These are phyloP conservation scores for Solanum ossicruentum DNA, from an alignment of 257 asterid genomes.

Conservation along the genomic window DNA sequence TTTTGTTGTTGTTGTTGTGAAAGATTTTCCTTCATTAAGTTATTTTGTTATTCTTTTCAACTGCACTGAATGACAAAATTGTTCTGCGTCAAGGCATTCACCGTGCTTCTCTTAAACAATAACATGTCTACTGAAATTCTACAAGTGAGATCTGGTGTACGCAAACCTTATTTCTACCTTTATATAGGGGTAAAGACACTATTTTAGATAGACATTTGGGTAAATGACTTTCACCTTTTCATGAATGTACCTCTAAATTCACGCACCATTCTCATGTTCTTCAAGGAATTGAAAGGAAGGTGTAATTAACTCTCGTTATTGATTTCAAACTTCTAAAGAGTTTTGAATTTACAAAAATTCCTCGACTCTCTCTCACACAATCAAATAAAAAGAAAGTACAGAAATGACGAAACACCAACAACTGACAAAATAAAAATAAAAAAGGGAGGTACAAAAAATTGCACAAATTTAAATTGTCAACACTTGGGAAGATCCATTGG, in stretches of 20 bases:
- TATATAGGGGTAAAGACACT: neutral
- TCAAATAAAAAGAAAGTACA: too few relatives aligned
- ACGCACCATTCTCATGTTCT: too few relatives aligned
- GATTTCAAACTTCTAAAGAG: neutral
- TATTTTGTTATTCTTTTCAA: neutral
- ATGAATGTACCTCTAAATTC: too few relatives aligned
- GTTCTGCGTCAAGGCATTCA: neutral
- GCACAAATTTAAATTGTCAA: neutral
- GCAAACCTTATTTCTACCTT: neutral
- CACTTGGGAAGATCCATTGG: too few relatives aligned
- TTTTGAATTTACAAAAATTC: neutral
- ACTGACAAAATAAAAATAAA: neutral
- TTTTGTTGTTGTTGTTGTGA: neutral
- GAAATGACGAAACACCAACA: neutral
- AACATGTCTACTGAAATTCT: neutral
- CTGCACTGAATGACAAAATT: neutral
- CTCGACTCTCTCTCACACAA: too few relatives aligned
- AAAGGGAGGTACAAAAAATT: neutral
- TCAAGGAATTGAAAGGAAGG: neutral
- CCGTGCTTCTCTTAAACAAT: neutral
- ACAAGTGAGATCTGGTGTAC: neutral
- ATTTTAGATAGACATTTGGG: neutral
- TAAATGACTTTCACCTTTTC: neutral
- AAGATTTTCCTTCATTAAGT: neutral
- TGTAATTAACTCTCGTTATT: neutral